These are phyloP conservation scores for Staphylotrichum tortipilum DNA, from an alignment of 495 filamentous ascomycete species.

Conservation along the genomic window DNA sequence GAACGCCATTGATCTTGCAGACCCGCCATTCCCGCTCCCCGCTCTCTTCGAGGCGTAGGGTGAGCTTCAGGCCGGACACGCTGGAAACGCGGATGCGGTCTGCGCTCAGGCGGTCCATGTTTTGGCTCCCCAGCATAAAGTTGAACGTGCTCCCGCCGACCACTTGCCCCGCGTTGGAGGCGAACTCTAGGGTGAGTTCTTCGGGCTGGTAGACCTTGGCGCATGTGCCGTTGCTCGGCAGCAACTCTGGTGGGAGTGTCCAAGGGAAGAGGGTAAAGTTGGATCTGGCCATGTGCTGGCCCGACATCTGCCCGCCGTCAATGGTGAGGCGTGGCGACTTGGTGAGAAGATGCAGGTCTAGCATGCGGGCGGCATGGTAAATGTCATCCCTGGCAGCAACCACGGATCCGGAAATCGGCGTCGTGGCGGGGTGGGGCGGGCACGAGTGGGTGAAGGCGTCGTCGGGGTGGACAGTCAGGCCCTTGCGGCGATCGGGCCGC, in stretches of 20 bases:
- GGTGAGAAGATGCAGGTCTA: constrained; percentile 64
- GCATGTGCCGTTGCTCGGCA: constrained; percentile 67
- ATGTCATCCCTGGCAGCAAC: constrained; percentile 79
- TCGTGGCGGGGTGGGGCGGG: constrained; percentile 46
- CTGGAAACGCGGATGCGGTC: constrained; percentile 75
- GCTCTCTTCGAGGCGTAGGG: constrained; percentile 61
- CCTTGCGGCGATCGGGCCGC: constrained; percentile 8
- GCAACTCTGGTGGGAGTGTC: constrained; percentile 68
- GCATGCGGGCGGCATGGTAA: constrained; percentile 83
- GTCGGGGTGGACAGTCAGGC: constrained; percentile 25
- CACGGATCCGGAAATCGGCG: constrained; percentile 62
- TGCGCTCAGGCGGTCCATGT: constrained; percentile 36
- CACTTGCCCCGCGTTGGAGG: constrained; percentile 51
- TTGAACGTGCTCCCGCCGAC: constrained; percentile 48
- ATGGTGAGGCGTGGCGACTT: constrained; percentile 27
- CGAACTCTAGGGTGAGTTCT: constrained; percentile 76
- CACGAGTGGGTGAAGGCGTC: constrained; percentile 46
- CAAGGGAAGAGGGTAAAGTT: constrained; percentile 79
- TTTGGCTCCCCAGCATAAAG: constrained; percentile 42
- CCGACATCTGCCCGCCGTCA: constrained; percentile 11
- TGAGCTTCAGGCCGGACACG: constrained; percentile 68
- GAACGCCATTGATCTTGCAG: constrained; percentile 67
- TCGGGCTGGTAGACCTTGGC: constrained; percentile 40
- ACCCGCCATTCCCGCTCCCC: constrained; percentile 51
- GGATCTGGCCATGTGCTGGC: constrained; percentile 39